phyloP scores from a whole-genome alignment of 2,329 filamentous ascomycete species.

The Fusarium sp. region DNA sequence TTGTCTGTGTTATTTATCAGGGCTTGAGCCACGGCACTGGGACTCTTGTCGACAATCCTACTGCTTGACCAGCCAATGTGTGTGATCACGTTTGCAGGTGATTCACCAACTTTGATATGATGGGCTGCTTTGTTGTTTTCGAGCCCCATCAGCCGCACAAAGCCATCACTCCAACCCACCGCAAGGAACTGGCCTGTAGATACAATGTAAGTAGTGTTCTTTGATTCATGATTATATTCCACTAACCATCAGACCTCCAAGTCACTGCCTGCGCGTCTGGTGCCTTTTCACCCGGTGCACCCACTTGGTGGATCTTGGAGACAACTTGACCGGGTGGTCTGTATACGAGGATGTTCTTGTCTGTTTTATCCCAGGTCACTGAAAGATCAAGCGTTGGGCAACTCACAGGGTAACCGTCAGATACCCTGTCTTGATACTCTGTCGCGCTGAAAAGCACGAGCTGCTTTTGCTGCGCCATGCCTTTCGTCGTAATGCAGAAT shows the following conservation, averaged over 20 bases:
- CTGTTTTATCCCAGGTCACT: constrained; percentile 75
- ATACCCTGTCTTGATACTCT: constrained; percentile 67
- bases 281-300: constrained; percentile 56
- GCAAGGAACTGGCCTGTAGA: constrained; percentile 78
- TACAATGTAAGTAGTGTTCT: neutral
- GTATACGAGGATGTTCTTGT: constrained; percentile 80
- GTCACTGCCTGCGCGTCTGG: constrained; percentile 63
- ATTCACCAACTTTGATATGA: constrained; percentile 70
- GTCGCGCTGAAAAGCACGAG: constrained; percentile 69
- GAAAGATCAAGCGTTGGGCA: constrained; percentile 89
- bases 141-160: constrained; percentile 80
- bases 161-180: constrained; percentile 85
- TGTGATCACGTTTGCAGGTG: constrained; percentile 59
- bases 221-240: neutral
- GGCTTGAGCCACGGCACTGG: constrained; percentile 20
- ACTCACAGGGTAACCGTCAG: constrained; percentile 73
- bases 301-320: constrained; percentile 64
- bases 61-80: constrained; percentile 68
- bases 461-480: constrained; percentile 50
- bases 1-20: constrained; percentile 32
- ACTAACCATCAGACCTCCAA: constrained; percentile 78
- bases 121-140: constrained; percentile 87
- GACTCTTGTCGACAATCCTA: constrained; percentile 52
- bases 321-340: constrained; percentile 80
- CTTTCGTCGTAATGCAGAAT: constrained; percentile 10